Base-by-base conservation (phyloP, 1,139 yeast genomes). In the Suhomyces chickasaworum region DNA sequence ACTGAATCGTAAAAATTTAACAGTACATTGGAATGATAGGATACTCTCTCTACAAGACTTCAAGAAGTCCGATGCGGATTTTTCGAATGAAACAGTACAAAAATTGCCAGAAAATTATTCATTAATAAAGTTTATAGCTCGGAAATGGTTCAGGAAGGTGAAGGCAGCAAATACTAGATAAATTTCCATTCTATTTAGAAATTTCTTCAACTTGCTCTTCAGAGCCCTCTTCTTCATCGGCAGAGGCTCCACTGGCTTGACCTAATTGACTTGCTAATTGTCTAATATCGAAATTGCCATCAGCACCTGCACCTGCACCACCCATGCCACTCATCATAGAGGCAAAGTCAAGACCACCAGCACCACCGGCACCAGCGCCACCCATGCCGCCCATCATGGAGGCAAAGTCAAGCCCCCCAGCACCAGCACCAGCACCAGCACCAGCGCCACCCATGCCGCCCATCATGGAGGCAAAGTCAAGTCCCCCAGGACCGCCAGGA, bases 231-330 rank as follows among this genome's bases (percentile, higher is more conserved):
- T 29, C 32, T 3, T 29, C 32, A 29, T 29, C 32, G 8, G 6
- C 72, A 42, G 62, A 51, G 36, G 56, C 54, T 31, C 43, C 63
- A 49, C 74, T 75, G 38, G 73, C 75, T 55, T 68, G 71, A 38
- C 77, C 77, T 59, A 73, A 70, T 64, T 72, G 77, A 52, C 73
- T 66, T 36, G 77, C 77, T 54, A 73, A 70, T 37, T 66, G 55
- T 48, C 69, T 66, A 52, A 70, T 65, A 44, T 61, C 64, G 27
- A 60, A 59, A 45, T 60, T 51, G 45, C 63, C 52, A 48, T 58
- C 53, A 27, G 68, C 70, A 18, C 37, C 63, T 16, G 62, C 63
- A 21, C 59, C 60, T 29, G 53, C 53, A 31, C 58, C 59, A 22
- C 52, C 53, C n/a, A n/a, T n/a, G 25, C 59, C 55, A 42, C 54